These are phyloP conservation scores for Galerina sulciceps DNA, from an alignment of 768 basidiomycete genomes.

Conservation along the genomic window DNA sequence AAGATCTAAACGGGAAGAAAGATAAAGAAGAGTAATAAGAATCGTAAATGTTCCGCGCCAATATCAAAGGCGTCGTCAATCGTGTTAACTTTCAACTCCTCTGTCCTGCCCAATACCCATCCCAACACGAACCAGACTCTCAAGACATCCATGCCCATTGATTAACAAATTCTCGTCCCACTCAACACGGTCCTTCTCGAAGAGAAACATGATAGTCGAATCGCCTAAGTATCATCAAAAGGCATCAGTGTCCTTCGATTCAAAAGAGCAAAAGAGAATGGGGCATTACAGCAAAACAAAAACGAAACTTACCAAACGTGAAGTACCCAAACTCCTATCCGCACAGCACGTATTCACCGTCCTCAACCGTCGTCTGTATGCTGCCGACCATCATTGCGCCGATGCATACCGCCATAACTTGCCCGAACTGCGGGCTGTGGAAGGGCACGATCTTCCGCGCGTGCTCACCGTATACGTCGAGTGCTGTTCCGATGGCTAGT, in stretches of 20 bases:
- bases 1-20: too few relatives aligned
- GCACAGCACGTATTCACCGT: neutral
- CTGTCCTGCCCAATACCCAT: conserved; percentile 74
- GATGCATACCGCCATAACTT: neutral
- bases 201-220: conserved; percentile 88
- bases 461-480: neutral
- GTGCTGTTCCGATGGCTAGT: neutral
- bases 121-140: conserved; percentile 87
- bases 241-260: neutral
- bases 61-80: too few relatives aligned
- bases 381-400: neutral
- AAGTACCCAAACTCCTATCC: neutral
- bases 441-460: neutral
- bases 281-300: too few relatives aligned
- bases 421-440: neutral
- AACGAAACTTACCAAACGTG: neutral
- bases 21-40: too few relatives aligned
- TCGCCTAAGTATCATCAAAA: conserved; percentile 55
- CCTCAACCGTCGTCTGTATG: neutral
- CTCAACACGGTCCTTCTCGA: conserved; percentile 80
- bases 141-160: conserved; percentile 85
- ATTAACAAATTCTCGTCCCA: conserved; percentile 94
- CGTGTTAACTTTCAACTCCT: too few relatives aligned
- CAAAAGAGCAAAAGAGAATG: too few relatives aligned
- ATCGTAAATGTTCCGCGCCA: too few relatives aligned